These are phyloP conservation scores for Scheffersomyces cryptocercus DNA, from an alignment of 1,139 yeast genomes.

Conservation along the genomic window DNA sequence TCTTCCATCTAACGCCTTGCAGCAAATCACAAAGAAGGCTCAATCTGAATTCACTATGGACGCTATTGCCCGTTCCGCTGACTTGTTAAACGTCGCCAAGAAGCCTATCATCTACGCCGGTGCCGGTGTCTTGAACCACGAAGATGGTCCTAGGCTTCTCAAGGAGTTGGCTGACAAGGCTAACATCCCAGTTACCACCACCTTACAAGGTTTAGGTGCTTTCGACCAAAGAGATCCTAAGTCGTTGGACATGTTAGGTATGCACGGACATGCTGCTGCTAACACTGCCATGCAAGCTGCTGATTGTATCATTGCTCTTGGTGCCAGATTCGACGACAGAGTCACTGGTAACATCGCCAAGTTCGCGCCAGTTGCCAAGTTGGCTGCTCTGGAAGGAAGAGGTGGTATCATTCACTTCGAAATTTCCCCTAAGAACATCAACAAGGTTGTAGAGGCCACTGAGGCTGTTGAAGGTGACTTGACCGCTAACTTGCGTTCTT, in stretches of 20 bases:
- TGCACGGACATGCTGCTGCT: slow-evolving; percentile 98
- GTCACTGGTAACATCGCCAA: slow-evolving; percentile 84
- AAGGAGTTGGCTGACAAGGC: slow-evolving; percentile 90
- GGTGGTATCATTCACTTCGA: slow-evolving; percentile 98
- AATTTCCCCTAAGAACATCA: slow-evolving; percentile 93
- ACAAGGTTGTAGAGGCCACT: slow-evolving; percentile 95
- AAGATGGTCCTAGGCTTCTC: slow-evolving; percentile 76
- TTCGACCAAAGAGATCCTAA: slow-evolving; percentile 91
- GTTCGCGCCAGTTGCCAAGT: slow-evolving; percentile 91
- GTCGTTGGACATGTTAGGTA: slow-evolving; percentile 93
- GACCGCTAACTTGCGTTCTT: slow-evolving; percentile 66
- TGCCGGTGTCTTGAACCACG: slow-evolving; percentile 80
- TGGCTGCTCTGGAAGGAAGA: slow-evolving; percentile 82
- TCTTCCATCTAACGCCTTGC: slow-evolving; percentile 79
- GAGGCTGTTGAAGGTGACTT: slow-evolving; percentile 98
- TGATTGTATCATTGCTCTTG: slow-evolving; percentile 88
- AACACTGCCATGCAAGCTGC: slow-evolving; percentile 92
- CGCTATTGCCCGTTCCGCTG: slow-evolving; percentile 76
- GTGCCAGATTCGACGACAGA: slow-evolving; percentile 98
- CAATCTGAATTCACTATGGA: slow-evolving; percentile 76
- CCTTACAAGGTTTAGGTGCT: slow-evolving; percentile 91
- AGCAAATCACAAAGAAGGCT: slow-evolving; percentile 67
- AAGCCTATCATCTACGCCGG: slow-evolving; percentile 91
- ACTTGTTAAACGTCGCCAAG: slow-evolving; percentile 76
- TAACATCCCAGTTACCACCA: slow-evolving; percentile 91